These are phyloP conservation scores for Yamadazyma dendronema DNA, from an alignment of 1,139 yeast genomes.

Conservation along the genomic window DNA sequence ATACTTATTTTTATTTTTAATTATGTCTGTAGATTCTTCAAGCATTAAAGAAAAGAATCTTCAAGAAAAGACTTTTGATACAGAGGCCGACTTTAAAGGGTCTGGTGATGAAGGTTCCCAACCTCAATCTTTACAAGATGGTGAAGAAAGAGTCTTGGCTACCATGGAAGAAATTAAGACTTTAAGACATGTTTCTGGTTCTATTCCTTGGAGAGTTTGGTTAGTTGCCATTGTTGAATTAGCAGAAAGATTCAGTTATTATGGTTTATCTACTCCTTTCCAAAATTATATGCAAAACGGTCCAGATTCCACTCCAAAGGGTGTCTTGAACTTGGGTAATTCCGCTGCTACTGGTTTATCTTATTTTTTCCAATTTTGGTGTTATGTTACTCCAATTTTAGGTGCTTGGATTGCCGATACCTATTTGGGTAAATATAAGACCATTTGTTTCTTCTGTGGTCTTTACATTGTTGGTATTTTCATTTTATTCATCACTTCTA, in stretches of 20 bases:
- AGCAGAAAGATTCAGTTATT: constrained; percentile 82
- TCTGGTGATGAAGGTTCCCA: not conserved
- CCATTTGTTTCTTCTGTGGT: constrained; percentile 61
- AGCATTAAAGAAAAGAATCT: constrained; percentile 2
- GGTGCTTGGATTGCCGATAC: constrained; percentile 81
- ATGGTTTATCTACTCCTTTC: constrained; percentile 74
- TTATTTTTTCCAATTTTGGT: constrained; percentile 78
- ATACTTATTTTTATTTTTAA: not conserved
- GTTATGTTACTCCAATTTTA: constrained; percentile 74
- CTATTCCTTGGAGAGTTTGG: constrained; percentile 53
- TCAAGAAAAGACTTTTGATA: constrained; percentile 3
- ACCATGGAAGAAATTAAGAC: constrained; percentile 39
- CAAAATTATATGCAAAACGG: constrained; percentile 72
- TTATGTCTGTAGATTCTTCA: constrained; percentile 6
- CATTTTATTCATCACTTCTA: constrained; percentile 67
- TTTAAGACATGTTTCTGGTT: constrained; percentile 41
- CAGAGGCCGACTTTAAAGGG: not conserved
- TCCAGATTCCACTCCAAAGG: constrained; percentile 48
- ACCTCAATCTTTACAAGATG: not conserved
- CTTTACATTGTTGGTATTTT: constrained; percentile 63
- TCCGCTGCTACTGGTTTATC: constrained; percentile 73
- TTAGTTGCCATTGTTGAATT: constrained; percentile 76
- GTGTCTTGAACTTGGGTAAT: constrained; percentile 61
- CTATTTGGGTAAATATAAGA: constrained; percentile 67
- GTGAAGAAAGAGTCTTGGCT: constrained; percentile 30